These are phyloP conservation scores for Phytophthora melonis DNA, from an alignment of 352 stramenopile genomes.

Conservation along the genomic window DNA sequence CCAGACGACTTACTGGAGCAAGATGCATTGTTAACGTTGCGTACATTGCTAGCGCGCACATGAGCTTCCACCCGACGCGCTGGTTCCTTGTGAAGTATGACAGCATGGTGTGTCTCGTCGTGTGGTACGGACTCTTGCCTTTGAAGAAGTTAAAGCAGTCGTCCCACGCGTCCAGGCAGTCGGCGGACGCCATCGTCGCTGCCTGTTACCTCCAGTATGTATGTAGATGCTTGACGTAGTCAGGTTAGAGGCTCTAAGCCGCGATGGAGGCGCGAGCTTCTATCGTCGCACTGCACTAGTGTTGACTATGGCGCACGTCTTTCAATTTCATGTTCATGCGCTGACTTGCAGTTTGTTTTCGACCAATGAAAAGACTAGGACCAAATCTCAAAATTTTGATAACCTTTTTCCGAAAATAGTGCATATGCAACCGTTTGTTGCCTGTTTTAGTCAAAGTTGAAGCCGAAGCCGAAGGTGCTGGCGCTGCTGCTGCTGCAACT, in stretches of 20 bases:
- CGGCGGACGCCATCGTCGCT: constrained; percentile 26
- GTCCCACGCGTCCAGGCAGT: constrained; percentile 59
- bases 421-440: constrained; percentile 14
- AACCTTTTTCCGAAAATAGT: constrained; percentile 6
- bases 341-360: constrained; percentile 21
- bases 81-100: constrained; percentile 60
- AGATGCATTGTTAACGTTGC: constrained; percentile 3
- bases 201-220: constrained; percentile 1
- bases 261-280: constrained; percentile 3
- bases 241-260: background rate
- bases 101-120: constrained; percentile 49
- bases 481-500: constrained; percentile 14
- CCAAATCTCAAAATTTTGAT: constrained; percentile 3
- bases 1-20: background rate
- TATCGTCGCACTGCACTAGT: background rate
- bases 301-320: constrained; percentile 22
- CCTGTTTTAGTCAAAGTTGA: constrained; percentile 51
- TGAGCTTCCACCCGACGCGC: constrained; percentile 70
- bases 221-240: constrained; percentile 3
- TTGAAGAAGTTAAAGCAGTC: constrained; percentile 77
- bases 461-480: constrained; percentile 60
- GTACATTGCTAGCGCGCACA: constrained; percentile 63
- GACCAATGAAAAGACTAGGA: constrained; percentile 10
- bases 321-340: constrained; percentile 8
- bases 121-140: constrained; percentile 69